Percentiles rank a stretch among this genome's conserved stretches.
Evolutionary conservation across 2,329 filamentous ascomycete species (phyloP).

Genomic region (Cytospora mali): DNA sequence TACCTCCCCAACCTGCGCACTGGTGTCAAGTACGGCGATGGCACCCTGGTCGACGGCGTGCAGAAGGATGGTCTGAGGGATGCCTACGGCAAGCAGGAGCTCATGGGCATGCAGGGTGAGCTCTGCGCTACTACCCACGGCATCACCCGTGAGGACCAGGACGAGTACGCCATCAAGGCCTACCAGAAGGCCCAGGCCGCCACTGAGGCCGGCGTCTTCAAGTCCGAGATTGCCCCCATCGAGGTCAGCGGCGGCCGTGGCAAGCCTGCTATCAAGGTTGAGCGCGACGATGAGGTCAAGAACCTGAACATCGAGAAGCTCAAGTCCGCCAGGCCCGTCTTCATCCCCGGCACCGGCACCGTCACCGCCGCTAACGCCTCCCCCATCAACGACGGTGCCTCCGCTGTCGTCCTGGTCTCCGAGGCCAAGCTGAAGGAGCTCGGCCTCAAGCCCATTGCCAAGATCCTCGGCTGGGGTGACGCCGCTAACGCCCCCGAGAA

Average conservation of each 20-base stretch:
- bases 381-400: slow-evolving; percentile 91
- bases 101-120: slow-evolving; percentile 94
- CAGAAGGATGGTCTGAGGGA: slow-evolving; percentile 94
- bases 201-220: slow-evolving; percentile 78
- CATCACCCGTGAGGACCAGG: slow-evolving; percentile 82
- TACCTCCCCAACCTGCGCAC: slow-evolving; percentile 86
- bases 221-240: slow-evolving; percentile 83
- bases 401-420: slow-evolving; percentile 89
- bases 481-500: slow-evolving; percentile 88
- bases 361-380: slow-evolving; percentile 97
- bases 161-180: slow-evolving; percentile 91
- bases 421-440: slow-evolving; percentile 94
- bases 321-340: slow-evolving; percentile 80
- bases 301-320: slow-evolving; percentile 88
- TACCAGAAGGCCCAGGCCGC: slow-evolving; percentile 94
- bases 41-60: slow-evolving; percentile 85
- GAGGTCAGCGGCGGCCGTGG: slow-evolving; percentile 86
- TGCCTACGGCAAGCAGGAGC: slow-evolving; percentile 87
- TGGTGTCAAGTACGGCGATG: slow-evolving; percentile 93
- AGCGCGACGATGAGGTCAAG: slow-evolving; percentile 93
- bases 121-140: slow-evolving; percentile 85
- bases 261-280: slow-evolving; percentile 80
- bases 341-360: slow-evolving; percentile 78
- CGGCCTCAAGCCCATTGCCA: slow-evolving; percentile 86
- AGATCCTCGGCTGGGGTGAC: slow-evolving; percentile 97